Conservation (phyloP, 1,284 basidiomycete species). For the Ustilago xerochloae region DNA sequence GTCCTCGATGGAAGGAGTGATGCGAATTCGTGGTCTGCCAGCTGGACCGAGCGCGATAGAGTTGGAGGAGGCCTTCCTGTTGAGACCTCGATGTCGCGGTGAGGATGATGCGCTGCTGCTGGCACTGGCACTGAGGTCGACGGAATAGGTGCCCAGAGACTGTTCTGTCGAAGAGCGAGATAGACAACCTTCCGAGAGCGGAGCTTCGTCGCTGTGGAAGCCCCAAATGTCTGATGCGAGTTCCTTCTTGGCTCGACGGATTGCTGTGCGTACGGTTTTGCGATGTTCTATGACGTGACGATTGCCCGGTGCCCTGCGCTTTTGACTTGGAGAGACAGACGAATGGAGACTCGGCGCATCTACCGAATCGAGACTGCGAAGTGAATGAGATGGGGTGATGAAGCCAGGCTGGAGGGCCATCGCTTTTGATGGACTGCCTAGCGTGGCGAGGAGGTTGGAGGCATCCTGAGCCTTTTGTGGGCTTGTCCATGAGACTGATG, state of each 20-base stretch:
- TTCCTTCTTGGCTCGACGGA: conserved; percentile 38
- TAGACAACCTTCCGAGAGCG: neutral
- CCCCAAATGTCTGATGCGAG: conserved; percentile 26
- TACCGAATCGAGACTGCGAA: conserved; percentile 20
- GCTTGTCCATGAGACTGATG: neutral
- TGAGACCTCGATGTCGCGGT: conserved; percentile 19
- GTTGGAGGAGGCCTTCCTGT: conserved; percentile 19
- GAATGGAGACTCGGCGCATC: conserved; percentile 3
- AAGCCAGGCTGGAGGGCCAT: neutral
- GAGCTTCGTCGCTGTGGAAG: conserved; percentile 16
- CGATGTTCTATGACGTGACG: conserved; percentile 55
- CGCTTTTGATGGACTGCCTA: neutral
- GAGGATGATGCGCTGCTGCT: conserved; percentile 40
- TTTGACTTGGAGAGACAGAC: conserved; percentile 15
- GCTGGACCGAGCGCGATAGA: conserved; percentile 28
- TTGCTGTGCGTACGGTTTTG: conserved; percentile 49
- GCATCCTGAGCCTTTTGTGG: neutral
- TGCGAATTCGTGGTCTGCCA: conserved; percentile 52
- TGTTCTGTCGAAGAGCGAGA: conserved; percentile 44
- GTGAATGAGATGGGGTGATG: conserved; percentile 35
- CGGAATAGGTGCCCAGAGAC: conserved; percentile 40
- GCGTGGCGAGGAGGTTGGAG: neutral
- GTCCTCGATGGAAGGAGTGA: conserved; percentile 62
- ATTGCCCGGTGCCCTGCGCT: conserved; percentile 55
- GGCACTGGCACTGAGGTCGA: conserved; percentile 43